A percentile compares a stretch with the other conserved stretches of the same genome.
phyloP scores from a whole-genome alignment of 1,284 basidiomycete species.

The Marasmius sp. region DNA sequence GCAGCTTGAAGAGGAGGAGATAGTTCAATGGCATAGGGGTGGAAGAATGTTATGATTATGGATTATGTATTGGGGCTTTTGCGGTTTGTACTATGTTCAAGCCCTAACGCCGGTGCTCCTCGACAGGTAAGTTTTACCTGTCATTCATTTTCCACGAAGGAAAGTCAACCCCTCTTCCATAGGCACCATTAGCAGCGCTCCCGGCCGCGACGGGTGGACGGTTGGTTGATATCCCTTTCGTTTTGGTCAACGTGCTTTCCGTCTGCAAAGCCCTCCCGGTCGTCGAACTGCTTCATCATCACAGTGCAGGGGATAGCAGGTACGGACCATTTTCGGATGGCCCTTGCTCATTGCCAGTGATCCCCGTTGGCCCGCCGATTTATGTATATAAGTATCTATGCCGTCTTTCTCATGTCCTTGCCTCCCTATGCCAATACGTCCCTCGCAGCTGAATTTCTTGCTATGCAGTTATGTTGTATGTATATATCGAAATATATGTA shows the following conservation, averaged over 20 bases:
- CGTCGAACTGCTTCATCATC: too few species aligned
- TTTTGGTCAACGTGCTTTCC: too few species aligned
- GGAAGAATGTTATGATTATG: not conserved
- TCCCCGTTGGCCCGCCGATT: not conserved
- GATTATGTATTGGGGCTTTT: not conserved
- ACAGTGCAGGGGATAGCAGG: too few species aligned
- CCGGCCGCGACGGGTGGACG: not conserved
- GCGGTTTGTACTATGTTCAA: not conserved
- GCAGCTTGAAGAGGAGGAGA: constrained; percentile 2
- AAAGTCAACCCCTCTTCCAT: too few species aligned
- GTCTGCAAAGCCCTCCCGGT: too few species aligned
- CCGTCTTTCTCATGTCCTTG: not conserved
- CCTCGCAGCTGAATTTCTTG: not conserved
- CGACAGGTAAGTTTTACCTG: not conserved
- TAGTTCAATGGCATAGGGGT: not conserved
- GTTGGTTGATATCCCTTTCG: too few species aligned
- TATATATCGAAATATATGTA: not conserved
- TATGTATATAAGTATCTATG: not conserved
- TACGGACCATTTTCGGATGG: too few species aligned
- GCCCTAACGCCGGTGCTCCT: not conserved
- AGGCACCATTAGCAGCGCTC: not conserved
- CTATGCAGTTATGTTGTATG: not conserved
- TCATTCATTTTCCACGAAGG: not conserved
- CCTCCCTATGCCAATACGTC: too few species aligned
- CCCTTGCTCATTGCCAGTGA: too few species aligned